A percentile compares a stretch with the other conserved stretches of the same genome.
Evolutionary conservation across 345 rosid genomes (phyloP).

Genomic region (Nasturtium officinale): DNA sequence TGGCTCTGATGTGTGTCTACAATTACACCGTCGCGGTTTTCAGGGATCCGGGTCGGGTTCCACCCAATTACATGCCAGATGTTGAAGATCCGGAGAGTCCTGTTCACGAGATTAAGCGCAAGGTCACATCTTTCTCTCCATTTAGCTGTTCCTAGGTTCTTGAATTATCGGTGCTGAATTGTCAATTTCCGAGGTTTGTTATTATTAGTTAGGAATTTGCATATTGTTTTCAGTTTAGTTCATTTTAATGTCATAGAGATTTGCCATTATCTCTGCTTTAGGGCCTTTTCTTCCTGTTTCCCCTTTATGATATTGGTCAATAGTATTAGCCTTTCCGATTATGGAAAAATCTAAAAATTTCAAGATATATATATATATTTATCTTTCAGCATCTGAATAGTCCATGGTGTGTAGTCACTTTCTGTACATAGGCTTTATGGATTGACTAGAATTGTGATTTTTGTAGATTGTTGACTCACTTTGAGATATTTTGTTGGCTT

Average conservation of each 20-base stretch:
- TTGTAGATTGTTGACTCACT: conserved; percentile 17
- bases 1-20: conserved; percentile 64
- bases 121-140: conserved; percentile 48
- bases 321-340: not conserved
- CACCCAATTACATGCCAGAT: conserved; percentile 68
- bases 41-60: conserved; percentile 92
- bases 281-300: not conserved
- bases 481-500: conserved; percentile 16
- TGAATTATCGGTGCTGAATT: not conserved
- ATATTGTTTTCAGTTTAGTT: not conserved
- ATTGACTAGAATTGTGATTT: conserved; percentile 6
- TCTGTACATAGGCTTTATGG: not conserved
- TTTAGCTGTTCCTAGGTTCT: not conserved
- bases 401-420: conserved; percentile 7
- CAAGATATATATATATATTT: too few species aligned
- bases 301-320: conserved; percentile 1
- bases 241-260: conserved; percentile 13
- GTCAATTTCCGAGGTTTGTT: conserved; percentile 1
- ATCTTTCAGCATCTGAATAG: conserved; percentile 1
- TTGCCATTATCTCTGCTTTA: conserved; percentile 7
- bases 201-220: not conserved
- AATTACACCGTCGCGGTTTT: conserved; percentile 62
- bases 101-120: conserved; percentile 91
- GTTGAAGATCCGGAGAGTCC: conserved; percentile 67
- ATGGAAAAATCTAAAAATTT: not conserved